These are phyloP conservation scores for Calonectria pseudoreteaudii DNA, from an alignment of 2,329 filamentous ascomycete genomes.

Conservation along the genomic window DNA sequence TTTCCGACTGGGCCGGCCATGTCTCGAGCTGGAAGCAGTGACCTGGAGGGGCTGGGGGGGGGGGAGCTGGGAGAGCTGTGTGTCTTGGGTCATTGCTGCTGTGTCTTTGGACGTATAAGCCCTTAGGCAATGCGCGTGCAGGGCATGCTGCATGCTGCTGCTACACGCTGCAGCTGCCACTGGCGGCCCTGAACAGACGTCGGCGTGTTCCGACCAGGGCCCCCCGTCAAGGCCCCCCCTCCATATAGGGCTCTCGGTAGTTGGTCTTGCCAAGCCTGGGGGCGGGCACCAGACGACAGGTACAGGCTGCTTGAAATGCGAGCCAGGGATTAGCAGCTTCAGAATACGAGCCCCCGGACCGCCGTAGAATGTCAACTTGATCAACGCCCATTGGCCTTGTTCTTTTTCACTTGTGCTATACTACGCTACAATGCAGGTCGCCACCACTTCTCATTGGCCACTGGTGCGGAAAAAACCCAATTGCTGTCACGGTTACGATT, in stretches of 20 bases:
- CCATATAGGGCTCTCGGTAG: conserved; percentile 7
- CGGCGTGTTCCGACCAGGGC: not conserved
- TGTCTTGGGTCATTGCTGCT: not conserved
- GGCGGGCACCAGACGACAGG: not conserved
- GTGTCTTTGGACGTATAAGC: not conserved
- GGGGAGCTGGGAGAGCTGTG: too few species aligned
- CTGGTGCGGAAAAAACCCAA: too few species aligned
- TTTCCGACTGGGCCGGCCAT: not conserved
- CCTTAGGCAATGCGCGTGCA: not conserved
- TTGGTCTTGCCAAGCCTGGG: not conserved
- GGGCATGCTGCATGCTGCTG: not conserved
- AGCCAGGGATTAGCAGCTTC: not conserved
- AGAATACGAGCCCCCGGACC: not conserved
- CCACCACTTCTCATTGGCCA: not conserved
- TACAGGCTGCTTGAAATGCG: not conserved
- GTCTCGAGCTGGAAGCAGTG: not conserved
- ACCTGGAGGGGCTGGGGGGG: too few species aligned
- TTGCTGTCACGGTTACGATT: not conserved
- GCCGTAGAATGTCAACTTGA: not conserved
- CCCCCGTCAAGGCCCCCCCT: not conserved
- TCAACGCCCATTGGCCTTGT: not conserved
- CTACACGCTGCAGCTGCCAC: not conserved
- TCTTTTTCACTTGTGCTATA: not conserved
- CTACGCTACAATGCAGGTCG: not conserved
- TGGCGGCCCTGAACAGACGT: not conserved